phyloP scores from a whole-genome alignment of 192 early-diverging fungal genomes.

The Entophlyctis helioformis region DNA sequence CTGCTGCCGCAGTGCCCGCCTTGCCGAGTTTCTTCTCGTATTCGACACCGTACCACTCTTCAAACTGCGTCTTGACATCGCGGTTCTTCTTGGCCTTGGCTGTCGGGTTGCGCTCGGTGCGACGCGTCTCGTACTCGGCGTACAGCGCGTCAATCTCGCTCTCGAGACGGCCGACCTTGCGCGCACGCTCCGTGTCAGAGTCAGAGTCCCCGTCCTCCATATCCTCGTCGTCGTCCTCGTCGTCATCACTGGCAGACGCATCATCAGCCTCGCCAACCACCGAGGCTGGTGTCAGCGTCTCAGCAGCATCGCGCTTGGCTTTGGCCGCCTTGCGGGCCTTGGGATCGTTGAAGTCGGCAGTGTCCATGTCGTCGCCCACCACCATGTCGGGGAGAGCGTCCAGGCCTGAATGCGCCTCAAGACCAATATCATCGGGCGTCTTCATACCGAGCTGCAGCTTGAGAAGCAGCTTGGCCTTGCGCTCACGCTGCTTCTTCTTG shows the following conservation, averaged over 20 bases:
- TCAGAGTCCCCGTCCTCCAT: slow-evolving; percentile 20
- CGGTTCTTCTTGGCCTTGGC: slow-evolving; percentile 67
- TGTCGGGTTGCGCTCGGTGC: slow-evolving; percentile 34
- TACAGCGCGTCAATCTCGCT: slow-evolving; percentile 50
- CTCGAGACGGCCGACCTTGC: slow-evolving; percentile 19
- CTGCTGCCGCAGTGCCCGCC: slow-evolving; percentile 17
- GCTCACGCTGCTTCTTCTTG: slow-evolving; percentile 27
- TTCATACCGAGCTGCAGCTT: slow-evolving; percentile 41
- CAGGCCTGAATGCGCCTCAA: slow-evolving; percentile 26
- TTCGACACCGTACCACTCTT: slow-evolving; percentile 47
- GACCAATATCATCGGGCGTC: slow-evolving; percentile 37
- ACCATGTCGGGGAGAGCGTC: slow-evolving; percentile 9
- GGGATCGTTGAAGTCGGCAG: no score
- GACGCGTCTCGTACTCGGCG: slow-evolving; percentile 3
- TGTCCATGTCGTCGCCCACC: slow-evolving; percentile 14
- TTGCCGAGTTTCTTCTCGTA: slow-evolving; percentile 27
- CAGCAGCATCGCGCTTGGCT: no score
- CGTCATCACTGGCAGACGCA: background rate
- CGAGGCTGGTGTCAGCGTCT: no score
- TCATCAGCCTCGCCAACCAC: no score
- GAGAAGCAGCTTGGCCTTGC: slow-evolving; percentile 29
- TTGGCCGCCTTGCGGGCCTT: no score
- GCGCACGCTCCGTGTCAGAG: slow-evolving; percentile 42
- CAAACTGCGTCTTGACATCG: slow-evolving; percentile 43
- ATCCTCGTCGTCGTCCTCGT: slow-evolving; percentile 19